These are phyloP conservation scores for Annulohypoxylon maeteangense DNA, from an alignment of 495 filamentous ascomycete species.

Conservation along the genomic window DNA sequence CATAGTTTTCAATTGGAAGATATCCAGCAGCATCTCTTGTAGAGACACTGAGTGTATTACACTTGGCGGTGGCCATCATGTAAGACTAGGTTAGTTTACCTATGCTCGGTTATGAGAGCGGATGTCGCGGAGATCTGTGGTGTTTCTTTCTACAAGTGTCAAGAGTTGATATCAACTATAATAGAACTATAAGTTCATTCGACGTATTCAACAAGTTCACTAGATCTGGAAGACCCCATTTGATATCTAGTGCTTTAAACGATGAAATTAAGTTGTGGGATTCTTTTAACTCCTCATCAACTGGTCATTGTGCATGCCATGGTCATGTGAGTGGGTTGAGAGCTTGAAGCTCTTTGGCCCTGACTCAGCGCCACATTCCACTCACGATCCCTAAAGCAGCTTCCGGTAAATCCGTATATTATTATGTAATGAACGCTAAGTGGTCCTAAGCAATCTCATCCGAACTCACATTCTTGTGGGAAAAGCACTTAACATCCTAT, in stretches of 20 bases:
- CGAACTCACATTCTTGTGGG: neutral
- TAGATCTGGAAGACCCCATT: conserved; percentile 1
- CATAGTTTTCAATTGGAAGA: conserved; percentile 78
- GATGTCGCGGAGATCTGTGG: neutral
- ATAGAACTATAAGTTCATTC: neutral
- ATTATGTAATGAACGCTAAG: neutral
- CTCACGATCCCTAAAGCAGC: conserved; percentile 18
- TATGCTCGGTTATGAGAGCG: neutral
- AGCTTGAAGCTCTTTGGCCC: neutral
- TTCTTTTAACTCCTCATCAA: conserved; percentile 17
- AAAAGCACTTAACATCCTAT: neutral
- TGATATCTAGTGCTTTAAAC: conserved; percentile 4
- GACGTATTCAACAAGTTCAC: neutral
- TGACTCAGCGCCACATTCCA: neutral
- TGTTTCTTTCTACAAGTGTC: neutral
- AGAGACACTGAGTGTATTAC: conserved; percentile 44
- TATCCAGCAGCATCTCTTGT: conserved; percentile 56
- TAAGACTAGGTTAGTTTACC: neutral
- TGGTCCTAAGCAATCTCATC: neutral
- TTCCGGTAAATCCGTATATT: conserved; percentile 1
- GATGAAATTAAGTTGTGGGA: conserved; percentile 13
- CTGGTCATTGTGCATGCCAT: conserved; percentile 34
- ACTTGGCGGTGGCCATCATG: conserved; percentile 38
- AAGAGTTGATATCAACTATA: neutral
- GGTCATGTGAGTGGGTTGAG: conserved; percentile 18